A percentile compares a stretch with the other conserved stretches of the same genome.
Evolutionary conservation across 768 basidiomycete genomes (phyloP).

Genomic region (Tricholomella constricta): DNA sequence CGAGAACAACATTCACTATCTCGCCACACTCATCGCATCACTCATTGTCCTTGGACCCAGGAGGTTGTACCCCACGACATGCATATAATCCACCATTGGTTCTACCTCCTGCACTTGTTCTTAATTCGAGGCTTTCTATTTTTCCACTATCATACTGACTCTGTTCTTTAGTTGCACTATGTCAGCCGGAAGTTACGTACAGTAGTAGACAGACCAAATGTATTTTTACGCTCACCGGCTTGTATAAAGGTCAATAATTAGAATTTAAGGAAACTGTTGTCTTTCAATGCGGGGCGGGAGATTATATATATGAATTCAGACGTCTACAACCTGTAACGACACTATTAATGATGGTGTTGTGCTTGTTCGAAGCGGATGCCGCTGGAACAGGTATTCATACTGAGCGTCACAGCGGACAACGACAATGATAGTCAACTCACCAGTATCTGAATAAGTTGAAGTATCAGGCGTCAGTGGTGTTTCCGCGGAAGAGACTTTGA

Average conservation of each 20-base stretch:
- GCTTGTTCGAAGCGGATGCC: conserved; percentile 90
- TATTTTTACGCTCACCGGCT: conserved; percentile 51
- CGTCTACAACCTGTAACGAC: background rate
- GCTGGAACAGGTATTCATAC: conserved; percentile 44
- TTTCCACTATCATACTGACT: conserved; percentile 38
- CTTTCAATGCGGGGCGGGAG: background rate
- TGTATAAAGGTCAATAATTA: conserved; percentile 27
- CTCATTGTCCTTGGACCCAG: conserved; percentile 40
- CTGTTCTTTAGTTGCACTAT: conserved; percentile 47
- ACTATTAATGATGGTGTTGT: conserved; percentile 66
- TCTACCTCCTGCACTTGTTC: conserved; percentile 28
- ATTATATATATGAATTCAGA: too few species aligned
- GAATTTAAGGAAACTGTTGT: background rate
- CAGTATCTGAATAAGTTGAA: conserved; percentile 34
- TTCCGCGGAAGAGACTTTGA: conserved; percentile 1
- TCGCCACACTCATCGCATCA: conserved; percentile 27
- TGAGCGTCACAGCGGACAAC: background rate
- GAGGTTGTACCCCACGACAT: conserved; percentile 43
- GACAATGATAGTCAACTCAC: conserved; percentile 23
- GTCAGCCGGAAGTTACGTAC: conserved; percentile 49
- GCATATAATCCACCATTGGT: conserved; percentile 40
- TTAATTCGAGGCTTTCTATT: conserved; percentile 29
- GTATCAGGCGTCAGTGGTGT: conserved; percentile 21
- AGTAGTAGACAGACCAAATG: conserved; percentile 53
- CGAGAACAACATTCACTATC: conserved; percentile 22